Evolutionary conservation across 805 yeast genomes (phyloP), one percentile per base, ranked within the genome.

Genomic region (Candida ortonii): DNA sequence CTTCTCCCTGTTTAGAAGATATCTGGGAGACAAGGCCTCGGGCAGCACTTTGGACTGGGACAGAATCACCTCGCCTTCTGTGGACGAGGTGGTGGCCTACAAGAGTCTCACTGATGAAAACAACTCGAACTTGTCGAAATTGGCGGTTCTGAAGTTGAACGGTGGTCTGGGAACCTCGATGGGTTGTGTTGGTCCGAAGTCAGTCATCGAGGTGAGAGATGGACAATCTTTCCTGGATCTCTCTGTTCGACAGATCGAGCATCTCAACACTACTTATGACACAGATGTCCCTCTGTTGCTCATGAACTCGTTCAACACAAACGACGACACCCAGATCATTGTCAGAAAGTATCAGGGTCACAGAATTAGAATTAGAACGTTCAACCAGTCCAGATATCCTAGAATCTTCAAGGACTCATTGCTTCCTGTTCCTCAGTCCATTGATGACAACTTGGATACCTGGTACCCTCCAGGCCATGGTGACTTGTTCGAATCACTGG

Each of bases 381-480:
- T 93, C 69, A 93, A 93, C 71, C 98, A 93, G 71, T 88, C 97
- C n/a, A 79, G 93, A 52, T 93, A 79, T 71, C 98, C 98, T 54
- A 80, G 98, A 67, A 87, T 93, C 47, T 84, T 75, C 70, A 87
- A 84, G 68, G 98, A 93, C 64, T 86, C 97, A n/a, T 67, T 88
- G 52, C 75, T 93, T 59, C 98, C 98, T 17, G 96, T 90, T 30
- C 97, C 98, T 40, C 76, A 83, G 47, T 57, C 74, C 22, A 73
- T 61, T 46, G 80, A 81, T 41, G 95, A 87, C 54, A 71, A 72
- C 26, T 72, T 84, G 50, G 90, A 86, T 53, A 71, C 84, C 38
- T 93, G 98, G 98, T 93, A 93, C 61, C 98, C 98, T 32, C 98
- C 98, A n/a, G 98, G 98, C 34, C 98, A 93, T 64, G 98, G 98